These are phyloP conservation scores for Prunus padus DNA, from an alignment of 306 rosid species.

Conservation along the genomic window DNA sequence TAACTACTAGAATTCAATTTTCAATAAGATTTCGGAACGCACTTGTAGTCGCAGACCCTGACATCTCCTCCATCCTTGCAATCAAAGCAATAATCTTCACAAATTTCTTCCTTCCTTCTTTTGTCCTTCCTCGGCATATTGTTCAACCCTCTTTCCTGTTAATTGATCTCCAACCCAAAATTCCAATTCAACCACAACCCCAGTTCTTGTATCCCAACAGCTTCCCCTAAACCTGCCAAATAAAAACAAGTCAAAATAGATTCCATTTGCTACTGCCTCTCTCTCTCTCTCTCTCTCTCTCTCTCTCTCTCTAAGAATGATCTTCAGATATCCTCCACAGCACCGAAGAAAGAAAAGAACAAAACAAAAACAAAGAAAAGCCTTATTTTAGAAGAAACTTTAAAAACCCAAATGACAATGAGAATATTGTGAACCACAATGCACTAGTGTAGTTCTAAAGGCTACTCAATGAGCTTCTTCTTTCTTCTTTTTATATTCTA, in stretches of 20 bases:
- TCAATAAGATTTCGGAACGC: neutral
- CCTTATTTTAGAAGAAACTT: neutral
- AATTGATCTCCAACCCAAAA: neutral
- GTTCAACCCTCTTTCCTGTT: neutral
- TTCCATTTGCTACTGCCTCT: neutral
- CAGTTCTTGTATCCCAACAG: neutral
- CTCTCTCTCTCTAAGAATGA: neutral
- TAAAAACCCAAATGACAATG: neutral
- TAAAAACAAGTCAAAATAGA: neutral
- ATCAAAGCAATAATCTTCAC: slow-evolving; percentile 53
- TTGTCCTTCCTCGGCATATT: slow-evolving; percentile 38
- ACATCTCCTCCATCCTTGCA: slow-evolving; percentile 69
- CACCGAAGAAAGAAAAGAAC: neutral
- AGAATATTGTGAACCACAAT: neutral
- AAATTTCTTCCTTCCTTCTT: slow-evolving; percentile 43
- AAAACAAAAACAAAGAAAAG: neutral
- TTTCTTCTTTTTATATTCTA: neutral
- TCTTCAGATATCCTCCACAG: neutral
- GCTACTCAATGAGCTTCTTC: neutral
- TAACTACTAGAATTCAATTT: too few species aligned
- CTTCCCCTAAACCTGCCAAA: neutral
- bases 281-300: neutral
- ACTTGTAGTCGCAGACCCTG: slow-evolving; percentile 54
- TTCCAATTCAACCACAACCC: neutral
- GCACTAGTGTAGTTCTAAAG: neutral